Evolutionary conservation across 2,329 filamentous ascomycete species (phyloP).

Genomic region (Botrytis pseudocinerea): DNA sequence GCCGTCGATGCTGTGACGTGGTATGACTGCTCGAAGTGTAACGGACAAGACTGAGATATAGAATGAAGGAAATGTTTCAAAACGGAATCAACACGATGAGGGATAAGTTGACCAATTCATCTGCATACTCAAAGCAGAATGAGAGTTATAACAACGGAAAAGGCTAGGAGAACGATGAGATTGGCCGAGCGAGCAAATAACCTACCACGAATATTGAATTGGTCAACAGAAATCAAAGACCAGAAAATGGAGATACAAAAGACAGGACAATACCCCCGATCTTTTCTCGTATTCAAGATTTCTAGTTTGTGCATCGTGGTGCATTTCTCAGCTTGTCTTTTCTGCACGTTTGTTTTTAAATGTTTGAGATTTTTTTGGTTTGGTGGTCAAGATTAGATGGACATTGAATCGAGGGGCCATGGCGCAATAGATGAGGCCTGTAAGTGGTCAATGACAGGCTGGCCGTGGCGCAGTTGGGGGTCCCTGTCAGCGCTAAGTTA

Average conservation of each 20-base stretch:
- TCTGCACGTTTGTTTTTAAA: constrained; percentile 15
- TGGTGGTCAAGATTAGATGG: background rate
- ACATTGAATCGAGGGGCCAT: constrained; percentile 2
- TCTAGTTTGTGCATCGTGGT: background rate
- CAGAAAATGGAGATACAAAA: background rate
- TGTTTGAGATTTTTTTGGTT: background rate
- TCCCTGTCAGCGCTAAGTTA: background rate
- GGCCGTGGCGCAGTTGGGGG: background rate
- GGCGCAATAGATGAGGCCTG: background rate
- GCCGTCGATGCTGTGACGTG: background rate
- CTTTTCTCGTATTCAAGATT: background rate
- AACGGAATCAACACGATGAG: background rate
- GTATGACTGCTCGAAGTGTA: background rate
- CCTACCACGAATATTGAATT: background rate
- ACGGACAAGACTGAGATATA: background rate
- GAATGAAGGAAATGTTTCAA: background rate
- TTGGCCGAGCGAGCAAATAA: background rate
- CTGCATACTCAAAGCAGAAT: background rate
- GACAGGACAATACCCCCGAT: background rate
- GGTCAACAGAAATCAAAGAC: background rate
- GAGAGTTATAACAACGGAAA: background rate
- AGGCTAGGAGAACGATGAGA: background rate
- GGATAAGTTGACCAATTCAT: background rate
- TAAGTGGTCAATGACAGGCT: background rate
- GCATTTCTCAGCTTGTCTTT: background rate